Percentiles rank a stretch among this genome's conserved stretches.
Conservation (phyloP, 331 rosid genomes). For the Prunus yedoensis region DNA sequence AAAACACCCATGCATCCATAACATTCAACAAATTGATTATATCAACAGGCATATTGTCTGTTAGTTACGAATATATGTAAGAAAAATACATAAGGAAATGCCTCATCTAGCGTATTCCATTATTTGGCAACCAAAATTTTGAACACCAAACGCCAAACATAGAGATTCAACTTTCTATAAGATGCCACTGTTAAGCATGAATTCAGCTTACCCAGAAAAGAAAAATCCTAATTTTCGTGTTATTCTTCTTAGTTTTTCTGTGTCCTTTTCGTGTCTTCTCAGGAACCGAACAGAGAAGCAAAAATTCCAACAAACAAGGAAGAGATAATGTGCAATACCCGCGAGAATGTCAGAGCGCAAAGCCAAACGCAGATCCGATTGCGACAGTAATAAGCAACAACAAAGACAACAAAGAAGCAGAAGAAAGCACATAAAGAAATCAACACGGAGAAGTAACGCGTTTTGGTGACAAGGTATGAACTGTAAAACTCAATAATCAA, state of each 20-base stretch:
- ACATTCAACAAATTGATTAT: background rate
- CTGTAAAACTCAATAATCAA: constrained; percentile 69
- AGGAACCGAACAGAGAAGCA: constrained; percentile 38
- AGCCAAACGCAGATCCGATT: constrained; percentile 59
- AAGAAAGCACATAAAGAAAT: constrained; percentile 23
- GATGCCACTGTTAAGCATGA: background rate
- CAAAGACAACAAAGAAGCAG: background rate
- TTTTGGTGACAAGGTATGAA: constrained; percentile 68
- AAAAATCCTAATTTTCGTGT: background rate
- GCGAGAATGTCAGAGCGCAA: constrained; percentile 46
- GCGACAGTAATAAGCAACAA: constrained; percentile 38
- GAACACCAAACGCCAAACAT: background rate
- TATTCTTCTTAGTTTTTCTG: constrained; percentile 6
- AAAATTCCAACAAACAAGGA: constrained; percentile 38
- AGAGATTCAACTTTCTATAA: constrained; percentile 5
- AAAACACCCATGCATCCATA: background rate
- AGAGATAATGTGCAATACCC: constrained; percentile 43
- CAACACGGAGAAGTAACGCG: constrained; percentile 64
- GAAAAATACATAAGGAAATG: background rate
- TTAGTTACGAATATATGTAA: background rate
- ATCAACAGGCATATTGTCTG: background rate
- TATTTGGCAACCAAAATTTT: background rate
- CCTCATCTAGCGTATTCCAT: constrained; percentile 5
- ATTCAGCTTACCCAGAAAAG: constrained; percentile 10
- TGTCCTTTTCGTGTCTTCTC: constrained; percentile 7